Conservation (phyloP, 1,284 basidiomycete species). For the Abortiporus biennis region DNA sequence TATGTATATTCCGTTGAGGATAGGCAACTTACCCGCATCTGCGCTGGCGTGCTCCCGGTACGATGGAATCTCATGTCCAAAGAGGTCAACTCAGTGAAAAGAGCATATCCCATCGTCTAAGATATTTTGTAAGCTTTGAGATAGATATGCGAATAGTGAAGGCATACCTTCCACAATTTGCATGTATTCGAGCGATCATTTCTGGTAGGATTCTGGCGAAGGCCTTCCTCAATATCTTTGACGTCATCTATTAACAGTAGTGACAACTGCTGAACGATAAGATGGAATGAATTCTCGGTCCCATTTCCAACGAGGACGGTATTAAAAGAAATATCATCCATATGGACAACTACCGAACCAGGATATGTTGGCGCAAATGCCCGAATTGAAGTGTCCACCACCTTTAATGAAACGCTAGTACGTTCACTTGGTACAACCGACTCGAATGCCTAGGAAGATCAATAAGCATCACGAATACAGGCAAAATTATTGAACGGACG, state of each 20-base stretch:
- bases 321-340: slow-evolving; percentile 61
- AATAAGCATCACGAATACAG: not conserved
- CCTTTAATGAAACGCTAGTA: slow-evolving; percentile 60
- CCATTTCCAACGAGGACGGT: slow-evolving; percentile 71
- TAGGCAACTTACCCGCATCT: slow-evolving; percentile 32
- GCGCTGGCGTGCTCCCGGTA: slow-evolving; percentile 24
- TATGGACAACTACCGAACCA: slow-evolving; percentile 60
- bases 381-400: slow-evolving; percentile 70
- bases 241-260: slow-evolving; percentile 65
- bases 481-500: slow-evolving; percentile 22
- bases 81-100: slow-evolving; percentile 53
- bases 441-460: slow-evolving; percentile 70
- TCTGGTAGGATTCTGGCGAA: slow-evolving; percentile 5
- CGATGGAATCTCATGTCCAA: slow-evolving; percentile 37
- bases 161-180: slow-evolving; percentile 66
- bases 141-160: not conserved
- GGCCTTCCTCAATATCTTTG: slow-evolving; percentile 16
- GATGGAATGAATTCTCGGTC: slow-evolving; percentile 44
- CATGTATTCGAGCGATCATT: slow-evolving; percentile 25
- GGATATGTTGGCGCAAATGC: slow-evolving; percentile 51
- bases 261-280: slow-evolving; percentile 38
- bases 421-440: slow-evolving; percentile 89
- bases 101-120: slow-evolving; percentile 59
- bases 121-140: slow-evolving; percentile 10
- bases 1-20: not conserved